phyloP scores from a whole-genome alignment of 2,329 filamentous ascomycete species.

The Dactylellina haptotyla region DNA sequence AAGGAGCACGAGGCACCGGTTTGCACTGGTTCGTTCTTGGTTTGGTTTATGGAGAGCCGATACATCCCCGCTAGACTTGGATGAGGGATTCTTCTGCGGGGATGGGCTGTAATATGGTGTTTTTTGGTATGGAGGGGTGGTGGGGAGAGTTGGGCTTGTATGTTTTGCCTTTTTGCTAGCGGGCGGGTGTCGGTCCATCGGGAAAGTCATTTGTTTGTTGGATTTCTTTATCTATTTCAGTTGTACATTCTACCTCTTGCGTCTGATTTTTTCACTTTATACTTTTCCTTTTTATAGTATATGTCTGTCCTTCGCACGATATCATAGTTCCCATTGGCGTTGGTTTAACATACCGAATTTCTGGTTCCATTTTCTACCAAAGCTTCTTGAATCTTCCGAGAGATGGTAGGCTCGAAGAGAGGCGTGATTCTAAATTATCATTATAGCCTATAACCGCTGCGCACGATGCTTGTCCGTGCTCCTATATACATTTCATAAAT shows the following conservation, averaged over 20 bases:
- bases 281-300: constrained; percentile 8
- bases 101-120: background rate
- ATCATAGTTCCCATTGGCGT: constrained; percentile 31
- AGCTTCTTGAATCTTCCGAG: background rate
- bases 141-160: constrained; percentile 1
- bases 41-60: too few species aligned
- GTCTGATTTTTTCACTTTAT: constrained; percentile 2
- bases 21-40: too few species aligned
- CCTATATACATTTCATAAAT: constrained; percentile 8
- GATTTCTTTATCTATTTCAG: constrained; percentile 31
- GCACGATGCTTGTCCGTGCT: background rate
- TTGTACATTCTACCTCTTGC: constrained; percentile 40
- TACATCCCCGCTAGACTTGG: too few species aligned
- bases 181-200: too few species aligned
- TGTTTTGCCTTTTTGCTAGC: background rate
- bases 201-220: constrained; percentile 3
- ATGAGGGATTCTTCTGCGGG: too few species aligned
- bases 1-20: background rate
- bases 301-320: constrained; percentile 7
- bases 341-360: constrained; percentile 21
- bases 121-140: too few species aligned
- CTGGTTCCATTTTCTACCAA: background rate
- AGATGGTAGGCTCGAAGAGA: background rate
- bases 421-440: background rate
- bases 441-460: background rate